Conservation (phyloP, 495 filamentous ascomycete genomes). For the Chaetomium tenue region DNA sequence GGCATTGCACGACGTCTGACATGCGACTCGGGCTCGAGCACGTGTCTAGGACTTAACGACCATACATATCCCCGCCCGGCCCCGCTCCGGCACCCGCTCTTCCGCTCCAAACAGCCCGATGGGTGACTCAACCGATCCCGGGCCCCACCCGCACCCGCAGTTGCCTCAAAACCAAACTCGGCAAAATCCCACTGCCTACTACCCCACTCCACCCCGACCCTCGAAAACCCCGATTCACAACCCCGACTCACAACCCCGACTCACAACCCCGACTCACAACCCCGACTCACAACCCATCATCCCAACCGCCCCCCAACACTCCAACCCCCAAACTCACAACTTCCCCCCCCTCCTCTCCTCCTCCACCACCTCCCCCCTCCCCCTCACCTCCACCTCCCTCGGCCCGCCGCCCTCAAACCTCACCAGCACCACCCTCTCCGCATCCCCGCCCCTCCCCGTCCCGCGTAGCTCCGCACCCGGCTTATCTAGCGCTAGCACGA, state of each 20-base stretch:
- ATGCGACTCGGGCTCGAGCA: neutral
- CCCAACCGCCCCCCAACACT: neutral
- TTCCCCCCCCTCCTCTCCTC: neutral
- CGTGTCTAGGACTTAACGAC: no score
- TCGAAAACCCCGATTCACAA: no score
- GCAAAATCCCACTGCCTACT: no score
- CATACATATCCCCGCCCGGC: neutral
- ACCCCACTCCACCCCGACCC: no score
- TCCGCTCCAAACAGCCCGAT: neutral
- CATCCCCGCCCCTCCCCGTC: constrained; percentile 62
- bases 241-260: no score
- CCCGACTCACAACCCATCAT: constrained; percentile 1
- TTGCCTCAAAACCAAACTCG: neutral
- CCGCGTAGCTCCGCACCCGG: constrained; percentile 69
- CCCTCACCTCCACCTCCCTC: constrained; percentile 31
- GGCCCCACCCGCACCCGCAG: neutral
- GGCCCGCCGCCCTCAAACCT: constrained; percentile 56
- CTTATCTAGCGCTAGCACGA: constrained; percentile 66
- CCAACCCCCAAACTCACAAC: no score
- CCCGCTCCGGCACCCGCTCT: neutral
- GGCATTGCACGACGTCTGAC: neutral
- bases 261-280: neutral
- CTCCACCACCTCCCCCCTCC: constrained; percentile 29
- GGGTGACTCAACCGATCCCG: neutral
- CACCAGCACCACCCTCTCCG: constrained; percentile 70